Conservation (phyloP, 345 rosid genomes). For the Camelina neglecta region DNA sequence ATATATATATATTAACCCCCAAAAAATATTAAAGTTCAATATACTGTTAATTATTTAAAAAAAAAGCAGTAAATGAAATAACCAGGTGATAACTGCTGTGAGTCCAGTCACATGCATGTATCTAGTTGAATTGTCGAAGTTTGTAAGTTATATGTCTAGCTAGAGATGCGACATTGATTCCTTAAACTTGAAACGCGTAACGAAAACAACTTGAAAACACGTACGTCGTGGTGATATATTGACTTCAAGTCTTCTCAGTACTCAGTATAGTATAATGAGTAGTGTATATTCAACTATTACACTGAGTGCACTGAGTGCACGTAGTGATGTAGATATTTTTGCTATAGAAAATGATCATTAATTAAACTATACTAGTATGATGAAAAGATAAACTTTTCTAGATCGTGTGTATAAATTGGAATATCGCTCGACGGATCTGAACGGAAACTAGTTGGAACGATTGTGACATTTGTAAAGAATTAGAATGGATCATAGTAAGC, state of each 20-base stretch:
- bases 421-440: slow-evolving; percentile 15
- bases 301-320: background rate
- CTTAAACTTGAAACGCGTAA: background rate
- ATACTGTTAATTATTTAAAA: background rate
- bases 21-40: background rate
- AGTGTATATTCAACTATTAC: background rate
- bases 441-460: slow-evolving; percentile 35
- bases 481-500: slow-evolving; percentile 38
- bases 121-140: background rate
- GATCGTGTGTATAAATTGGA: slow-evolving; percentile 20
- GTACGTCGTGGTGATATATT: background rate
- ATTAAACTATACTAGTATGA: slow-evolving; percentile 2
- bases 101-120: background rate
- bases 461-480: slow-evolving; percentile 26
- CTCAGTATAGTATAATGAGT: no score
- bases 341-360: slow-evolving; percentile 8
- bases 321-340: slow-evolving; percentile 9
- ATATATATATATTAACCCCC: no score
- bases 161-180: no score
- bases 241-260: background rate
- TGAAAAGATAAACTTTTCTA: slow-evolving; percentile 14
- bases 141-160: background rate
- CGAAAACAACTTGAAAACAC: background rate
- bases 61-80: background rate
- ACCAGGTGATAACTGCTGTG: background rate